A percentile compares a stretch with the other conserved stretches of the same genome.
phyloP scores from a whole-genome alignment of 169 alveolate genomes.

The Plasmodium knowlesi region DNA sequence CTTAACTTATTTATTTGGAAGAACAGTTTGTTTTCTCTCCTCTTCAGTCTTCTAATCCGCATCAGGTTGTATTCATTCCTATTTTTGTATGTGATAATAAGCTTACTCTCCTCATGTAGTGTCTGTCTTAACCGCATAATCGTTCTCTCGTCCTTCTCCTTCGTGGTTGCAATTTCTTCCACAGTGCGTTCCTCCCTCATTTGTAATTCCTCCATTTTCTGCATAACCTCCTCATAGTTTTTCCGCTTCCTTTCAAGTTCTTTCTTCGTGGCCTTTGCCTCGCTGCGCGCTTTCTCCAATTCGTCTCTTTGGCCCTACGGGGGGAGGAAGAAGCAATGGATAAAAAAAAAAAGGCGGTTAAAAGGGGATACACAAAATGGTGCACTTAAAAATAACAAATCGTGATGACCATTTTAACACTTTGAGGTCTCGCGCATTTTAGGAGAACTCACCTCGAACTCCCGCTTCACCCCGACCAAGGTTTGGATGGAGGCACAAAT shows the following conservation, averaged over 20 bases:
- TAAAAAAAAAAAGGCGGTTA: not conserved
- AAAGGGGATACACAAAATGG: not conserved
- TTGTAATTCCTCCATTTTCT: not conserved
- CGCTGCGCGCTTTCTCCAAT: not conserved
- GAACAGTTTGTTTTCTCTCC: not conserved
- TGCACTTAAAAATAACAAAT: no score
- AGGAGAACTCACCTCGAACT: slow-evolving; percentile 4
- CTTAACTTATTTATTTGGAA: slow-evolving; percentile 18
- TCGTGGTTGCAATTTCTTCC: slow-evolving; percentile 7
- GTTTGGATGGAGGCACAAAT: slow-evolving; percentile 15
- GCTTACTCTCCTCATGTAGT: slow-evolving; percentile 11
- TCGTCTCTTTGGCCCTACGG: slow-evolving; percentile 10
- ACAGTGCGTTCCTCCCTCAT: not conserved
- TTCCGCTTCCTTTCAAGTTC: not conserved
- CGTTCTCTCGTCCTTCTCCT: slow-evolving; percentile 17
- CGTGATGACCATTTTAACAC: not conserved
- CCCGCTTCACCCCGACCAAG: slow-evolving; percentile 7
- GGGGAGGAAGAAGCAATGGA: not conserved
- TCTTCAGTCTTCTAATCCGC: slow-evolving; percentile 13
- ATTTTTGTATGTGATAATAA: not conserved
- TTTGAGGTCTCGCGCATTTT: no score
- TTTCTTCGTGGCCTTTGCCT: not conserved
- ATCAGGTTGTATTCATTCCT: slow-evolving; percentile 8
- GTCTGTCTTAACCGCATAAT: slow-evolving; percentile 4
- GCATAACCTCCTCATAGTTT: slow-evolving; percentile 41